A percentile compares a stretch with the other conserved stretches of the same genome.
These are phyloP conservation scores for Xerocomellus intermedius DNA, from an alignment of 768 basidiomycete species.

Conservation along the genomic window DNA sequence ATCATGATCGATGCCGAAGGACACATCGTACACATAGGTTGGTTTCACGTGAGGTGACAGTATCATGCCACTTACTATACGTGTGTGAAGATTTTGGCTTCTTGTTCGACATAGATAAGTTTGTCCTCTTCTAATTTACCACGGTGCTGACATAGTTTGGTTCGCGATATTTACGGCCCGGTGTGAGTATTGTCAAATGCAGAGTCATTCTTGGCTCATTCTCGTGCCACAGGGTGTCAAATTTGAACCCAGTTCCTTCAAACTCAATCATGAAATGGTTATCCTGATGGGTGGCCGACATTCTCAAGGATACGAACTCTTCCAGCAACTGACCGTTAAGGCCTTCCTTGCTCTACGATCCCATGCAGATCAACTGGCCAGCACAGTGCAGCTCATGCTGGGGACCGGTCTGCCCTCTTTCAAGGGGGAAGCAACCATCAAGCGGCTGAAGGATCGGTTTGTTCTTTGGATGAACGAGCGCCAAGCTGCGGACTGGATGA, in stretches of 20 bases:
- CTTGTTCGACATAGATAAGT: conserved; percentile 98
- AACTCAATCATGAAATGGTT: conserved; percentile 98
- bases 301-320: conserved; percentile 92
- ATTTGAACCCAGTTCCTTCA: conserved; percentile 98
- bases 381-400: conserved; percentile 90
- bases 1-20: conserved; percentile 99
- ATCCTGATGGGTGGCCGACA: conserved; percentile 93
- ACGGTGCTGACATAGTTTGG: conserved; percentile 28
- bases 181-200: conserved; percentile 41
- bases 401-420: conserved; percentile 94
- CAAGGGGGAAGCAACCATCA: conserved; percentile 93
- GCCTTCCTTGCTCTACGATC: conserved; percentile 97
- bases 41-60: conserved; percentile 23
- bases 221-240: conserved; percentile 75
- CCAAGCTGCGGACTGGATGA: conserved; percentile 93
- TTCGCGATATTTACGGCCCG: conserved; percentile 47
- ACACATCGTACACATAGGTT: conserved; percentile 94
- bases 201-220: conserved; percentile 5
- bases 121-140: conserved; percentile 1
- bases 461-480: conserved; percentile 78
- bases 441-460: conserved; percentile 83
- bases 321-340: conserved; percentile 91
- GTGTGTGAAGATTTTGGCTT: conserved; percentile 82
- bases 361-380: conserved; percentile 85
- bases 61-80: conserved; percentile 6